Evolutionary conservation across 768 basidiomycete genomes (phyloP).

Genomic region (Termitomyces sp.): DNA sequence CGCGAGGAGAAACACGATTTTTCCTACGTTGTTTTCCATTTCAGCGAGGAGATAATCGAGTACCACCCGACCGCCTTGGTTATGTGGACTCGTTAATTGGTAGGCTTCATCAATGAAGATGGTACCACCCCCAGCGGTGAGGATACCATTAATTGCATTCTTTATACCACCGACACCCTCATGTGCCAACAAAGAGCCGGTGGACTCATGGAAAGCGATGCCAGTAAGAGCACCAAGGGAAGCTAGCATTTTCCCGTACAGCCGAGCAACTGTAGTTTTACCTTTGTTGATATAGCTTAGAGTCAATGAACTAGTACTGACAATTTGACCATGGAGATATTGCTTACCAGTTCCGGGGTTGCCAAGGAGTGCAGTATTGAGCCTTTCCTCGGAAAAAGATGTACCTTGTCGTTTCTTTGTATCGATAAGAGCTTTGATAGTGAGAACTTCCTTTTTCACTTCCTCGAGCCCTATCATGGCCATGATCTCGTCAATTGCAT

Average conservation of each 20-base stretch:
- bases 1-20: slow-evolving; percentile 63
- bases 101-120: slow-evolving; percentile 75
- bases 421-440: slow-evolving; percentile 58
- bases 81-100: slow-evolving; percentile 50
- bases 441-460: slow-evolving; percentile 59
- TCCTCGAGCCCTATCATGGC: slow-evolving; percentile 65
- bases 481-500: slow-evolving; percentile 65
- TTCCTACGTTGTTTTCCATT: slow-evolving; percentile 68
- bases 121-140: slow-evolving; percentile 54
- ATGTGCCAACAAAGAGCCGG: slow-evolving; percentile 53
- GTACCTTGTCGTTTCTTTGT: slow-evolving; percentile 48
- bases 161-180: slow-evolving; percentile 53
- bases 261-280: slow-evolving; percentile 66
- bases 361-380: slow-evolving; percentile 63
- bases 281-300: slow-evolving; percentile 30
- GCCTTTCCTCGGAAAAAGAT: slow-evolving; percentile 50
- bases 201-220: slow-evolving; percentile 53
- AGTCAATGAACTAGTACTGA: background rate
- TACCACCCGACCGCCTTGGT: slow-evolving; percentile 48
- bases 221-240: slow-evolving; percentile 53
- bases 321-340: background rate
- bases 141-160: slow-evolving; percentile 41
- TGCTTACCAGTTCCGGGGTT: slow-evolving; percentile 73
- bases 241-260: slow-evolving; percentile 58
- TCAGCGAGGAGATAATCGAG: slow-evolving; percentile 68